These are phyloP conservation scores for Yamadazyma mexicana DNA, from an alignment of 1,139 yeast species.

Conservation along the genomic window DNA sequence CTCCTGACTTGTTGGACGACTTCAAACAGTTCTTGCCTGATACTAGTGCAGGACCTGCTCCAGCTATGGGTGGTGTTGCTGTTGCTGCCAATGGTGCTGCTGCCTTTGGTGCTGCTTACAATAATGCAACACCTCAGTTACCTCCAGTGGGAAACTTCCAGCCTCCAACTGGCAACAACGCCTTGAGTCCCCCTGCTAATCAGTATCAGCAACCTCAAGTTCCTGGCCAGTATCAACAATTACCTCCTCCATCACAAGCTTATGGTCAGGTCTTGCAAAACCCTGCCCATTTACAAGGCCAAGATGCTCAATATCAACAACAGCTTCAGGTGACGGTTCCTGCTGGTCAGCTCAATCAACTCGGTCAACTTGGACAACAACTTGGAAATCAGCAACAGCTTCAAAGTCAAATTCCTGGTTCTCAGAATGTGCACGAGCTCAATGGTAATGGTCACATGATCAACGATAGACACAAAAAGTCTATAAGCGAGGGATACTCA, in stretches of 20 bases:
- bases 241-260: slow-evolving; percentile 7
- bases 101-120: no score
- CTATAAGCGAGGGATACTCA: slow-evolving; percentile 27
- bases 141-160: slow-evolving; percentile 98
- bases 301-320: slow-evolving; percentile 4
- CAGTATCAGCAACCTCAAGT: slow-evolving; percentile 10
- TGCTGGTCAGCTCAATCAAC: slow-evolving; percentile 12
- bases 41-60: slow-evolving; percentile 38
- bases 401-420: slow-evolving; percentile 10
- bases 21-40: slow-evolving; percentile 96
- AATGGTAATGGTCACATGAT: slow-evolving; percentile 11
- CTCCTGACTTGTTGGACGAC: slow-evolving; percentile 92
- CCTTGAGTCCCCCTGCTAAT: slow-evolving; percentile 26
- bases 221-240: slow-evolving; percentile 9
- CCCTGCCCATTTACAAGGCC: slow-evolving; percentile 7
- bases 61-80: slow-evolving; percentile 18
- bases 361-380: slow-evolving; percentile 6
- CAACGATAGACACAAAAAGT: slow-evolving; percentile 27
- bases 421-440: slow-evolving; percentile 16
- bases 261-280: slow-evolving; percentile 3
- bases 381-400: slow-evolving; percentile 7
- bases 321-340: slow-evolving; percentile 4
- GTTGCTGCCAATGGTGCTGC: slow-evolving; percentile 8
- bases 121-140: slow-evolving; percentile 50
- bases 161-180: slow-evolving; percentile 58